Evolutionary conservation across 2,329 filamentous ascomycete species (phyloP), one percentile per base, ranked within the genome.

Genomic region (Fusarium nanum): DNA sequence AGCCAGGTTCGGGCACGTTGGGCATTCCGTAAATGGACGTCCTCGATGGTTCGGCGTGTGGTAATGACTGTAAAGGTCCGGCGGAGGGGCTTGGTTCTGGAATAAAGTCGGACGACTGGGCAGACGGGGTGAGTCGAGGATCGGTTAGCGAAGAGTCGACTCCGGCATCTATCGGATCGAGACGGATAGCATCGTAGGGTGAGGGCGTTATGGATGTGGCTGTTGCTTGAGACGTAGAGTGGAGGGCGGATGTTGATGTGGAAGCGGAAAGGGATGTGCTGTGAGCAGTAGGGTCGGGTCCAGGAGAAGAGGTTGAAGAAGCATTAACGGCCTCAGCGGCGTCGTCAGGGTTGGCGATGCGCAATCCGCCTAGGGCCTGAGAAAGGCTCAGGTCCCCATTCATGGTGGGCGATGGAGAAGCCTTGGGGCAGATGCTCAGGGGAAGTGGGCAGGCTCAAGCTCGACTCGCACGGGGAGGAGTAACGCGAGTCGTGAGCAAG

Each of bases 341-440:
- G 82, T 96, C 90, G 83, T 98, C 94, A 58, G 95, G 95, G 81
- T 98, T 99, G 76, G 96, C 95, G 81, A 99, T 98, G 80, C 95
- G 93, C 81, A 99, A 86, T 76, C 95, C 95, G 77, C 96, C 96
- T 77, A 98, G 87, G 77, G 93, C 93, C 83, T 94, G 92, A 78
- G 94, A 96, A 73, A 98, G 89, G 82, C 93, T 97, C 79, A 97
- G 84, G 84, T 97, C 94, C 81, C 93, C 93, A 83, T 94, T 93
- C 94, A 98, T 98, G 80, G 78, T 86, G 76, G 63, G 71, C 69
- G 68, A 71, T 72, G 60, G 68, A 75, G 71, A 66, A 64, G 67
- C 65, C 70, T 69, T 56, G 56, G 47, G 56, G 54, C 53, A 70
- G 70, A 67, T 69, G 65, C 67, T 77, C 68, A 72, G 67, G 72